Conservation (phyloP, 441 rosid genomes). For the Biscutella auriculata region DNA sequence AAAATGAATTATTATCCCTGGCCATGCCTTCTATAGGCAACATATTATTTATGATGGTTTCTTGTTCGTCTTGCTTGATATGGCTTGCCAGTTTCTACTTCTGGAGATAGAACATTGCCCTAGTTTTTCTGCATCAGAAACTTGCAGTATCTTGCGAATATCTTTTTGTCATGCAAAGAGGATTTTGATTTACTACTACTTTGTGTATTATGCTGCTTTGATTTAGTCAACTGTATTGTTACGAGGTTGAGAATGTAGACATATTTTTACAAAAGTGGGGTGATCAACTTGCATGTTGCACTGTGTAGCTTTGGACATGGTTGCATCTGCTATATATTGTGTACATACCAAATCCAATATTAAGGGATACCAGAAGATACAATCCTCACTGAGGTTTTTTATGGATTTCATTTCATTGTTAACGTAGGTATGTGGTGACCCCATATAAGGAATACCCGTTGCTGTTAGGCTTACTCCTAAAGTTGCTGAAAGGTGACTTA, state of each 20-base stretch:
- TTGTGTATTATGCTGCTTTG: not conserved
- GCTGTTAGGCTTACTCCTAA: conserved; percentile 89
- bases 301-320: conserved; percentile 8
- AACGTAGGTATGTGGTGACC: conserved; percentile 81
- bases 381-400: not conserved
- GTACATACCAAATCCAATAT: not conserved
- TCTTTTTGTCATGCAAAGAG: not conserved
- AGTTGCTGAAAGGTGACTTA: conserved; percentile 92
- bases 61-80: not conserved
- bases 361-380: not conserved
- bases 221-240: conserved; percentile 7
- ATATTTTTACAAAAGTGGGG: conserved; percentile 1
- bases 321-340: conserved; percentile 4
- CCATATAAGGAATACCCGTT: conserved; percentile 91
- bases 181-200: not conserved
- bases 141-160: not conserved
- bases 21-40: not conserved
- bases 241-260: conserved; percentile 5
- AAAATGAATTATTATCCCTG: not conserved
- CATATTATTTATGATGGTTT: conserved; percentile 8
- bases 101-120: not conserved
- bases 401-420: conserved; percentile 11
- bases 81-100: not conserved
- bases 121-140: conserved; percentile 3
- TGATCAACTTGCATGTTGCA: conserved; percentile 13